Base-by-base conservation (phyloP, 768 basidiomycete genomes). In the Leucogyrophana mollusca region DNA sequence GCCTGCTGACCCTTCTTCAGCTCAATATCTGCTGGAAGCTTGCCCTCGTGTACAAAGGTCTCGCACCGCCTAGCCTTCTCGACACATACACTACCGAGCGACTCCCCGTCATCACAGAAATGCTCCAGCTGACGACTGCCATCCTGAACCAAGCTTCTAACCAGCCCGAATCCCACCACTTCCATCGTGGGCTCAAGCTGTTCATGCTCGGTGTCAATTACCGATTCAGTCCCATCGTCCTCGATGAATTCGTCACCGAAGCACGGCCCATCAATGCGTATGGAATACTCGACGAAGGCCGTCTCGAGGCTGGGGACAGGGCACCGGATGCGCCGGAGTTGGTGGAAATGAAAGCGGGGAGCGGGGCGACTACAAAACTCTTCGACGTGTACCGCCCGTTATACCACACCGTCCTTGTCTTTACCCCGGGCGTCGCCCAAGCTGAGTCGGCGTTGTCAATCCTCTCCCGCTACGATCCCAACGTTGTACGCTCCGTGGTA, bases 321-420 rank as follows among this genome's bases (percentile, higher is more conserved):
- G 62, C 62, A 9, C 62, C 59, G 2, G 60, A 63, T 9, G 62
- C 60, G 6, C 51, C 57, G 9, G 46, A 45, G 1, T 44, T 59
- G 21, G 20, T 50, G 6, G 22, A 24, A 14, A 49, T 59, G 13
- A 47, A 47, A 17, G 27, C 7, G 13, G 27, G 13, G 6, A 24
- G 34, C 20, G 41, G 18, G 13, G 37, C 20, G 43, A 49, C 13
- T 17, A 33, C 39, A 8, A 46, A 51, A n/a, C 43, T 59, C 5
- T 55, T 56, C 37, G 21, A 32, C 6, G 16, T 60, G 8, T 40
- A 57, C 34, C 37, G 17, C 3, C 38, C 46, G 18, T 30, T n/a
- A 6, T 54, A 58, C 27, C 76, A 77, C 51, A 73, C 73, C 2
- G 65, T 73, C 22, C 62, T 77, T 18, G 55, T 77, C 13, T 73